Conservation (phyloP, 2,329 filamentous ascomycete genomes). For the Lasiodiplodia theobromae region DNA sequence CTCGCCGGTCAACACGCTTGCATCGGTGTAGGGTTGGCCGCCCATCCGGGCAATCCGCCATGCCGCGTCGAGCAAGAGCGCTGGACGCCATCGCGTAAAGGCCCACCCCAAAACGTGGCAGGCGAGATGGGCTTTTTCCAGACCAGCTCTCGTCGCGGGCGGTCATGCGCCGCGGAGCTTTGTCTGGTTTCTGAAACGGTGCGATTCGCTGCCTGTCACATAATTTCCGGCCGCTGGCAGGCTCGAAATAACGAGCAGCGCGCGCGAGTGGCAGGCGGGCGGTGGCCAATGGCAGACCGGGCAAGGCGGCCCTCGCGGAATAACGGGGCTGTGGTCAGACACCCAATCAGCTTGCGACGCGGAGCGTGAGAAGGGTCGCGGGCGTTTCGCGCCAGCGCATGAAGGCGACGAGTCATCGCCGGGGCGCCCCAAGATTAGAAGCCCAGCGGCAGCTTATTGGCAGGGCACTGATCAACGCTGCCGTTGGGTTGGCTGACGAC, state of each 20-base stretch:
- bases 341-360: conserved; percentile 8
- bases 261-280: not conserved
- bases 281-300: not conserved
- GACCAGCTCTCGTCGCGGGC: not conserved
- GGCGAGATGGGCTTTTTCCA: conserved; percentile 1
- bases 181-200: conserved; percentile 2
- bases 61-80: not conserved
- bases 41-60: not conserved
- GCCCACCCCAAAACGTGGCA: conserved; percentile 12
- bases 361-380: conserved; percentile 19
- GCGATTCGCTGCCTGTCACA: not conserved
- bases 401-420: conserved; percentile 23
- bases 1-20: conserved; percentile 1
- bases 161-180: conserved; percentile 1
- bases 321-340: conserved; percentile 11
- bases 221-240: not conserved
- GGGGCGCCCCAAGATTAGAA: conserved; percentile 13
- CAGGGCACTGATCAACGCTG: not conserved
- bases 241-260: conserved; percentile 1
- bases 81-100: not conserved
- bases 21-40: conserved; percentile 1
- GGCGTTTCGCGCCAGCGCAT: conserved; percentile 27
- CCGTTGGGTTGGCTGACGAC: not conserved
- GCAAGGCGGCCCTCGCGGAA: conserved; percentile 7
- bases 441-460: conserved; percentile 20